Evolutionary conservation across 2,329 filamentous ascomycete species (phyloP), one percentile per base, ranked within the genome.

Genomic region (Myrmaecium sp.): DNA sequence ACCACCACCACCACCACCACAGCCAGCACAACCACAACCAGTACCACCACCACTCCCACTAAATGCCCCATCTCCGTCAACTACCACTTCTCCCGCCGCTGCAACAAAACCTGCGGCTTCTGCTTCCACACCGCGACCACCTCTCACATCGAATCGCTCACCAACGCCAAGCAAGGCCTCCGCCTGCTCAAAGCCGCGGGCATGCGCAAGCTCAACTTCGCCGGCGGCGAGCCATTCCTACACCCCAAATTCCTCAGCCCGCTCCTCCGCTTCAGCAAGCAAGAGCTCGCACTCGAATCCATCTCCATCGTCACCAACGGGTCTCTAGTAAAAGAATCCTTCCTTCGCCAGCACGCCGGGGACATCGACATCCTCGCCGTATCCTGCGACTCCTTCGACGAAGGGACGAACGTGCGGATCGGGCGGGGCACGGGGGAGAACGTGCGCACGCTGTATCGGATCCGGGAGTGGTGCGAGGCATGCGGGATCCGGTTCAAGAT

Each of bases 91-190:
- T 52, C 54, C 0, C 47, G 59, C n/a, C 49, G 54, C 38, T 63
- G 59, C 40, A 64, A 62, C 43, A 52, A 56, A 14, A 40, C 38
- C 5, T 67, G 63, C 39, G 57, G 52, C 6, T 69, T 69, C 46
- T 69, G 64, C 42, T 69, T 69, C 47, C 63, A 69, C 40, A 69
- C 63, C 2, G 62, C 55, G 5, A 65, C 50, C 18, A 54, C 53
- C 1, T 62, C 57, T 3, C 43, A 60, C 37, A 51, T 60, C 3
- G 48, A 52, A 3, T 31, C 46, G 4, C 34, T 55, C n/a, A 40
- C 46, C 0, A 41, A 58, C 0, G 58, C 58, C 19, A 58, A 64
- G 38, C 33, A 30, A 2, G 63, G 56, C 6, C 49, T 69, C 4
- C 36, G 29, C 2, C 47, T 64, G 2, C 52, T 69, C 8, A 51